Evolutionary conservation across 202 grass and related monocot species (phyloP), one percentile per base, ranked within the genome.

Genomic region (Panicum hallii): DNA sequence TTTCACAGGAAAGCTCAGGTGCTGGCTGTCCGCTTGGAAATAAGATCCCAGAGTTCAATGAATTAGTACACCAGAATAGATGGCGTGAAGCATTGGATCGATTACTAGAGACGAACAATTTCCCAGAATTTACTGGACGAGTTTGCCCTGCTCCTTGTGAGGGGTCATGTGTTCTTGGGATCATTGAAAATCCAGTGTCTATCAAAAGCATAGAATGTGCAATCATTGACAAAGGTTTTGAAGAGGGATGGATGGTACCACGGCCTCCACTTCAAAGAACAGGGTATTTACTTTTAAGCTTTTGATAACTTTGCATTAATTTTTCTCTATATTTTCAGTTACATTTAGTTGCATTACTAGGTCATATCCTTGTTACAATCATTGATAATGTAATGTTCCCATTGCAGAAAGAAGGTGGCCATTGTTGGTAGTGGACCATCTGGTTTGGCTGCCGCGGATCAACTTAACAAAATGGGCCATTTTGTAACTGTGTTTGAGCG

Each of bases 151-250:
- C 97, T 77, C 93, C 97, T 69, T 99, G 97, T 81, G 97, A 99
- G 85, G 97, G 97, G 5, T 97, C 97, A 49, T 99, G 97, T 60
- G 97, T 99, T 79, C 97, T 99, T 81, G 97, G 97, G 32, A 99
- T 99, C 60, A 99, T 92, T 81, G 93, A 99, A 74, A 99, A 99
- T 76, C 93, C 97, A n/a, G 97, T 99, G 53, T 94, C 97, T 78
- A 99, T 99, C 64, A 99, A 99, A 91, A 97, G 91, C 87, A 99
- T 99, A 76, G 97, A 99, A 81, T 99, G 97, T 56, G 83, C 97
- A 26, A 99, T 99, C 48, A 97, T 99, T 79, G 97, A 99, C 82
- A 99, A 99, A 83, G 97, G 93, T 70, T 99, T 99, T 38, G 92
- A 95, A 82, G 88, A 97, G 77, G 92, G 92, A 87, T 99, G 97